phyloP scores from a whole-genome alignment of 2,329 filamentous ascomycete genomes.

The Scytalidium lignicola region DNA sequence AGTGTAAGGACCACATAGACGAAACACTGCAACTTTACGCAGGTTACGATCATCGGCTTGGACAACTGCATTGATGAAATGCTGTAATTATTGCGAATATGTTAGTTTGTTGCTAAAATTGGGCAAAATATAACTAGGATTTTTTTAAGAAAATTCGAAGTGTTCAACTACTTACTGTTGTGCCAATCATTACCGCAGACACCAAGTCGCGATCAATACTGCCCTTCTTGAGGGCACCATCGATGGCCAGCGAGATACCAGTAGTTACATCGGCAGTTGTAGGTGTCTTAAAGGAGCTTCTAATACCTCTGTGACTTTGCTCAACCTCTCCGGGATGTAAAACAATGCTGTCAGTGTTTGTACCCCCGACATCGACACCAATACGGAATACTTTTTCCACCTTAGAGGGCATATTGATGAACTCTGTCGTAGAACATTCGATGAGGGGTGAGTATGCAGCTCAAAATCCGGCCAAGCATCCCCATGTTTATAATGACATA shows the following conservation, averaged over 20 bases:
- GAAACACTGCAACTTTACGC: conserved; percentile 39
- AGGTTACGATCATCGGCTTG: conserved; percentile 39
- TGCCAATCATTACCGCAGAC: background rate
- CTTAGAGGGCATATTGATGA: background rate
- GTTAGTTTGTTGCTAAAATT: background rate
- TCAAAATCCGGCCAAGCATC: background rate
- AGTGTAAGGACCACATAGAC: conserved; percentile 41
- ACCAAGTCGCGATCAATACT: background rate
- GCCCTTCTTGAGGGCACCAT: background rate
- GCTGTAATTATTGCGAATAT: conserved; percentile 9
- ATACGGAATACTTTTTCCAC: background rate
- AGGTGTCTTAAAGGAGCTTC: background rate
- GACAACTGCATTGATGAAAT: conserved; percentile 45
- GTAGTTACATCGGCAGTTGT: background rate
- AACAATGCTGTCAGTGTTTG: conserved; percentile 2
- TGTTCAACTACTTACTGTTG: background rate
- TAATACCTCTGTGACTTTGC: background rate
- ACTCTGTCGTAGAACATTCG: background rate
- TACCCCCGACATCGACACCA: conserved; percentile 1
- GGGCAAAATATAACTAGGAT: too few species aligned
- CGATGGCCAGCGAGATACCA: background rate
- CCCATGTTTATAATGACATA: background rate
- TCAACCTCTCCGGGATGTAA: background rate
- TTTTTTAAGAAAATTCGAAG: background rate
- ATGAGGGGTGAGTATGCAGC: background rate